Conservation (phyloP, 1,284 basidiomycete species). For the Naganishia liquefaciens region DNA sequence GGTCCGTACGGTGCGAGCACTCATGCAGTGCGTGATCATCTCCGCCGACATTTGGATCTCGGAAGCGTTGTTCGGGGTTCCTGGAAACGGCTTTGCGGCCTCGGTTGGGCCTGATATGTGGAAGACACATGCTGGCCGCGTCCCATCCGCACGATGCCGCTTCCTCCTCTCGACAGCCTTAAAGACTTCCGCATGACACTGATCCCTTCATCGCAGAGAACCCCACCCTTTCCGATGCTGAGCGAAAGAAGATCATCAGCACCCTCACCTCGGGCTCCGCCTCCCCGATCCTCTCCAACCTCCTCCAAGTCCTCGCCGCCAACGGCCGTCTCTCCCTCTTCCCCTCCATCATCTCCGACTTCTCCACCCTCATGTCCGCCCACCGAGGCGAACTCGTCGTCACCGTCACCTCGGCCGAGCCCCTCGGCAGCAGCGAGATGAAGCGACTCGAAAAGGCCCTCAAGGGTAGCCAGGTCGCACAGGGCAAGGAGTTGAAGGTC, state of each 20-base stretch:
- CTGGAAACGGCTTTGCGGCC: no score
- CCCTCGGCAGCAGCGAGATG: conserved; percentile 65
- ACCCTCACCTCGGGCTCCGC: conserved; percentile 67
- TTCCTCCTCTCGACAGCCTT: background rate
- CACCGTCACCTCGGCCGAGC: conserved; percentile 81
- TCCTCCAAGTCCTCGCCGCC: conserved; percentile 85
- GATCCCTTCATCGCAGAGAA: conserved; percentile 57
- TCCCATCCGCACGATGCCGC: background rate
- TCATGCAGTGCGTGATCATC: no score
- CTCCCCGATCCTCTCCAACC: conserved; percentile 83
- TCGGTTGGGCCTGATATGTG: no score
- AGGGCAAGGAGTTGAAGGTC: conserved; percentile 82
- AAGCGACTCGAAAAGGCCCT: conserved; percentile 78
- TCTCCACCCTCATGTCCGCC: conserved; percentile 83
- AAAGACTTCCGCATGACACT: background rate
- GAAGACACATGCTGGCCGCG: background rate
- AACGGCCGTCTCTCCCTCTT: conserved; percentile 88
- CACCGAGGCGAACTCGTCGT: conserved; percentile 94
- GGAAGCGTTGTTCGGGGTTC: no score
- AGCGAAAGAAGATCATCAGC: conserved; percentile 71
- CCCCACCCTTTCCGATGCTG: conserved; percentile 80
- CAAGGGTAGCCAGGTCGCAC: conserved; percentile 78
- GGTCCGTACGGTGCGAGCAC: no score
- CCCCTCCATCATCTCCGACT: conserved; percentile 83
- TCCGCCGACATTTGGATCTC: no score